Evolutionary conservation across 306 rosid species (phyloP), one percentile per base, ranked within the genome.

Genomic region (Rosa chinensis): DNA sequence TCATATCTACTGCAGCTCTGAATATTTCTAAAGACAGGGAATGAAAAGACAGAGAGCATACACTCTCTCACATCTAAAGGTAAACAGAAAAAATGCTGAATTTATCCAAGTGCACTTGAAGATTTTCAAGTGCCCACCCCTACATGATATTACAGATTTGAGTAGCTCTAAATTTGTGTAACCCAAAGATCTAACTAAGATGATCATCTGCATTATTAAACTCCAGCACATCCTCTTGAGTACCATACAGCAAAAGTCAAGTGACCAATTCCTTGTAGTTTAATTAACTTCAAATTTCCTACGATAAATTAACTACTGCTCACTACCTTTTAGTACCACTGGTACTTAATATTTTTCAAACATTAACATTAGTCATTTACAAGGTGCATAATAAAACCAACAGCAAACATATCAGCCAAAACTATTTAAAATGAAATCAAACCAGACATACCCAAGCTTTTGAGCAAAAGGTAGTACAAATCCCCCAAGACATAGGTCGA

Each of bases 401-500:
- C 20, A 20, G 32, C 48, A 32, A 32, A 35, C 5, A 21, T 70
- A 81, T 14, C 66, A 75, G 32, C 28, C 61, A 82, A 76, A 28
- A 32, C n/a, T 13, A 21, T 3, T 28, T 62, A 58, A 5, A 66
- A 56, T 66, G 66, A 52, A 48, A 48, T 77, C 70, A 73, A 80
- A 82, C 47, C 17, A 67, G 64, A 72, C 78, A 77, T 92, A 94
- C 99, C 99, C 97, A 84, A 94, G 99, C 79, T 90, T 90, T 42
- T 88, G 88, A 76, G 99, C 95, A 66, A 94, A 94, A 35, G 99
- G 99, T 63, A 94, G 87, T 48, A 94, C 97, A 82, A 94, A 92
- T 68, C 99, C 97, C 18, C 97, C 99, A 80, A 94, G 99, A 85
- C 99, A 94, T 53, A 89, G 93, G 81, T 94, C 99, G 70, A 94